phyloP scores from a whole-genome alignment of 2,329 filamentous ascomycete species.

The Cercospora berteroae region DNA sequence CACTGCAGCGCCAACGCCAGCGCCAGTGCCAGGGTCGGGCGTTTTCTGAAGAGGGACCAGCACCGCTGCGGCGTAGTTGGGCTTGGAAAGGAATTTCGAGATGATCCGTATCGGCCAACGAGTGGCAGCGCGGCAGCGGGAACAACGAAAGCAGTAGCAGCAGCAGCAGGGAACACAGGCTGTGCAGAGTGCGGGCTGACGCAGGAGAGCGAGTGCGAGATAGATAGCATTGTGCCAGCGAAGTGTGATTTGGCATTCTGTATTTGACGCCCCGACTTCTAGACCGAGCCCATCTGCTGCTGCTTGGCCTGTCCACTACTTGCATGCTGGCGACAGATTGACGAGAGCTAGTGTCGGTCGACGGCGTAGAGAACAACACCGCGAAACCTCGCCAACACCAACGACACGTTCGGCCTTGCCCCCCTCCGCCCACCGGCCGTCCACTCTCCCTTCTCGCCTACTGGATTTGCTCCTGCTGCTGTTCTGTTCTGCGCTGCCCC shows the following conservation, averaged over 20 bases:
- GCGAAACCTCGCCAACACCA: constrained; percentile 5
- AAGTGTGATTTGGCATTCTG: neutral
- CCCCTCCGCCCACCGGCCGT: neutral
- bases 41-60: constrained; percentile 2
- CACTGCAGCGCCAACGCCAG: constrained; percentile 1
- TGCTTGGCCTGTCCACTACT: neutral
- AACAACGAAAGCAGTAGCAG: neutral
- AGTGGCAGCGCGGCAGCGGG: neutral
- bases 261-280: neutral
- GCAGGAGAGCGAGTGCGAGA: neutral
- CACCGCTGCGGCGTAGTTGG: neutral
- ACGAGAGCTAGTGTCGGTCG: neutral
- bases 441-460: neutral
- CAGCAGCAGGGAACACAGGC: neutral
- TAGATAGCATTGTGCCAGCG: neutral
- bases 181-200: neutral
- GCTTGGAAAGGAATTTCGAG: neutral
- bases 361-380: neutral
- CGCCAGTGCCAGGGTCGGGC: neutral
- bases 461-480: neutral
- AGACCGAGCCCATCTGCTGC: neutral
- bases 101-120: neutral
- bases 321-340: neutral
- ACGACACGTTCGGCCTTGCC: neutral
- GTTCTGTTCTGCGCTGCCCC: neutral